These are phyloP conservation scores for Termitomyces sp. DNA, from an alignment of 768 basidiomycete species.

Conservation along the genomic window DNA sequence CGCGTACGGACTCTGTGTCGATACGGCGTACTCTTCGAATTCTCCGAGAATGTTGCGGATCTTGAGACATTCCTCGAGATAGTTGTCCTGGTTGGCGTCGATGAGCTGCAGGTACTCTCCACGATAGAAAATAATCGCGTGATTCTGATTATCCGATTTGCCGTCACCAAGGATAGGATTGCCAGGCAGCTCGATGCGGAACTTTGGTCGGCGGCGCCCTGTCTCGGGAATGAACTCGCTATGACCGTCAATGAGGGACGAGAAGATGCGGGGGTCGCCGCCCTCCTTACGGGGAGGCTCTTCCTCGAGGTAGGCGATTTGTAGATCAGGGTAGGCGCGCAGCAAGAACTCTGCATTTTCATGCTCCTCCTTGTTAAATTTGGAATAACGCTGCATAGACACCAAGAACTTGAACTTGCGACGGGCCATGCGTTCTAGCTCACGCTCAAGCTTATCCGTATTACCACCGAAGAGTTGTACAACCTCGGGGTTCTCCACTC, in stretches of 20 bases:
- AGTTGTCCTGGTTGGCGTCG: slow-evolving; percentile 99
- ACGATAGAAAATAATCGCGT: slow-evolving; percentile 98
- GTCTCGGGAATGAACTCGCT: slow-evolving; percentile 91
- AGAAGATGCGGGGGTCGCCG: slow-evolving; percentile 92
- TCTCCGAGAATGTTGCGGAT: slow-evolving; percentile 97
- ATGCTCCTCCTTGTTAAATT: slow-evolving; percentile 99
- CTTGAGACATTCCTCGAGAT: slow-evolving; percentile 98
- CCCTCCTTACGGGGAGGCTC: slow-evolving; percentile 92
- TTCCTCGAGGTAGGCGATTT: slow-evolving; percentile 98
- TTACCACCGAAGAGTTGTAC: slow-evolving; percentile 97
- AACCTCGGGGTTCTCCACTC: slow-evolving; percentile 98
- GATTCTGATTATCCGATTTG: slow-evolving; percentile 99
- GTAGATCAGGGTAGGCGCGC: slow-evolving; percentile 96
- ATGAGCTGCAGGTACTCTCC: slow-evolving; percentile 99
- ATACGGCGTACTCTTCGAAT: slow-evolving; percentile 89
- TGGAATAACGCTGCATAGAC: slow-evolving; percentile 98
- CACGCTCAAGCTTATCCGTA: slow-evolving; percentile 93
- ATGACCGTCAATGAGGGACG: slow-evolving; percentile 95
- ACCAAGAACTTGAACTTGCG: slow-evolving; percentile 99
- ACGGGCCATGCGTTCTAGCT: slow-evolving; percentile 95
- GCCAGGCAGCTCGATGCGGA: slow-evolving; percentile 96
- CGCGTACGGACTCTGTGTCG: slow-evolving; percentile 87
- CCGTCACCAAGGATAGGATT: slow-evolving; percentile 99
- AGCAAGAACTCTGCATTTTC: slow-evolving; percentile 98
- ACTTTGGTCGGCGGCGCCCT: slow-evolving; percentile 89